phyloP scores from a whole-genome alignment of 2,329 filamentous ascomycete species.

The Aplosporella prunicola region DNA sequence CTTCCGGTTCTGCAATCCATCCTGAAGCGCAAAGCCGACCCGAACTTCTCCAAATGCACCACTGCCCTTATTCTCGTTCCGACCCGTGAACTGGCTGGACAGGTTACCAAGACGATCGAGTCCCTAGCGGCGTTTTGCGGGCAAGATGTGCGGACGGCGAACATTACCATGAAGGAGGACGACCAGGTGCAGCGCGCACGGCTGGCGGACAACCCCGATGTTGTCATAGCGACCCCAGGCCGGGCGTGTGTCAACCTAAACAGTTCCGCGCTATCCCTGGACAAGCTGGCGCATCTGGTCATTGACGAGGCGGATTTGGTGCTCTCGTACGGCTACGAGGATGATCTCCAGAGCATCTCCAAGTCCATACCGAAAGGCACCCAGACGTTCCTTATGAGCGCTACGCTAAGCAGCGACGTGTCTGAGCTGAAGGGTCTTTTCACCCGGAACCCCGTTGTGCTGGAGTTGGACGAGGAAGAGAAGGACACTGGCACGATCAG shows the following conservation, averaged over 20 bases:
- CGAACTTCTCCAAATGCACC: constrained; percentile 46
- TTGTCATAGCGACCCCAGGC: constrained; percentile 86
- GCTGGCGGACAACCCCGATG: constrained; percentile 74
- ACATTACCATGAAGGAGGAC: constrained; percentile 82
- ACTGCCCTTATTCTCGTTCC: constrained; percentile 85
- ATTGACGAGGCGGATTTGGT: constrained; percentile 93
- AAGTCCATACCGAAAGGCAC: constrained; percentile 72
- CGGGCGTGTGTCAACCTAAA: constrained; percentile 71
- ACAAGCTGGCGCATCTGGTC: constrained; percentile 65
- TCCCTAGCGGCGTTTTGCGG: constrained; percentile 73
- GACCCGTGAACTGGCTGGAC: constrained; percentile 86
- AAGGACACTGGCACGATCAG: constrained; percentile 66
- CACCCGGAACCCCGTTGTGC: constrained; percentile 65
- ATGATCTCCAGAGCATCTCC: constrained; percentile 74
- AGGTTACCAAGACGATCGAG: constrained; percentile 72
- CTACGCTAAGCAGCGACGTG: constrained; percentile 80
- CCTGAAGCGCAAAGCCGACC: constrained; percentile 64
- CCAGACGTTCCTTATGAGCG: constrained; percentile 89
- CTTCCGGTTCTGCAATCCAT: constrained; percentile 81
- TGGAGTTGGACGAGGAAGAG: constrained; percentile 77
- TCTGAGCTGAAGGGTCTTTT: constrained; percentile 79
- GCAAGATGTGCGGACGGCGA: constrained; percentile 72
- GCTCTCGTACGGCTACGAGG: constrained; percentile 85
- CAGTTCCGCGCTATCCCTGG: constrained; percentile 58
- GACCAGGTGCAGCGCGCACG: constrained; percentile 81